Percentiles rank a stretch among this genome's conserved stretches.
Conservation (phyloP, 495 filamentous ascomycete species). For the Talaromyces trachyspermus region DNA sequence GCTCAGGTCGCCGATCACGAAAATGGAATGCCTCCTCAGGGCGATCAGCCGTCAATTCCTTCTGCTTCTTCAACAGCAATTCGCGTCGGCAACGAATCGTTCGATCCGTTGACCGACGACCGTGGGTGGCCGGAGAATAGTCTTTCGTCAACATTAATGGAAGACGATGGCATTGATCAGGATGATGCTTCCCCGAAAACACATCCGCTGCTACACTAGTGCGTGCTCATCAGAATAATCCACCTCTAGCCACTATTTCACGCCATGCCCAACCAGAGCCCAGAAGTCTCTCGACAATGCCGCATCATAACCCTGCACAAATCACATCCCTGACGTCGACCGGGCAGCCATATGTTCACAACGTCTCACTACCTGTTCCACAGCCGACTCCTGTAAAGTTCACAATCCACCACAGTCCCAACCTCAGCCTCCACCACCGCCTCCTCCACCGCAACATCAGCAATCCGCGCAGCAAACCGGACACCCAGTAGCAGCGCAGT, state of each 20-base stretch:
- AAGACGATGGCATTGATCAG: conserved; percentile 20
- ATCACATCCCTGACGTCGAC: conserved; percentile 8
- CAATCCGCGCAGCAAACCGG: conserved; percentile 12
- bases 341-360: conserved; percentile 17
- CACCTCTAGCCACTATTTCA: neutral
- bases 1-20: conserved; percentile 1
- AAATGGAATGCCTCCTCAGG: neutral
- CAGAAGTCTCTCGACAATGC: neutral
- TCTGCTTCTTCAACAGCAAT: no score
- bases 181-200: conserved; percentile 12
- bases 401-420: conserved; percentile 15
- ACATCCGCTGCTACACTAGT: neutral
- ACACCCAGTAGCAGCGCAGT: conserved; percentile 22
- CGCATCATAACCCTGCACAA: conserved; percentile 9
- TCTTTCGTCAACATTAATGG: conserved; percentile 22
- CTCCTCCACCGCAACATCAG: conserved; percentile 13
- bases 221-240: neutral
- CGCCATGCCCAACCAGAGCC: conserved; percentile 3
- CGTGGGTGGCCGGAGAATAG: conserved; percentile 31
- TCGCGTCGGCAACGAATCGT: neutral
- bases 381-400: conserved; percentile 7
- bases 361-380: conserved; percentile 15
- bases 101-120: conserved; percentile 5
- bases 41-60: neutral
- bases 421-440: conserved; percentile 14